Base-by-base conservation (phyloP, 495 filamentous ascomycete species). In the Talaromyces nanjingensis region DNA sequence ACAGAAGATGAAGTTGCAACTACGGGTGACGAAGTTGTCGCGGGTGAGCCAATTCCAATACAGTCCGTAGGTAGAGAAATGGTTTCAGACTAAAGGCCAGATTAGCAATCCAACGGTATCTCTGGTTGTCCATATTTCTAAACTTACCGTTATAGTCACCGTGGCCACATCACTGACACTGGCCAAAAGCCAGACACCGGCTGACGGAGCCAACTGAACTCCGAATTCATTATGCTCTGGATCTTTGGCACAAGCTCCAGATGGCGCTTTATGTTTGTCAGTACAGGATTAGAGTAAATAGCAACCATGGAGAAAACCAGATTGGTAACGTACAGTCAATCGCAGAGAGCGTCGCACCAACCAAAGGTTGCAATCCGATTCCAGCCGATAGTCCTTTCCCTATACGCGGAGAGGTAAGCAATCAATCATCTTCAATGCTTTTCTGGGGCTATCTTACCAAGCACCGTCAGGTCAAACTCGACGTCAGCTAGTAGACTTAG, bases 301-400 rank as follows among this genome's bases (percentile, higher is more conserved):
- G 9, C 14, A 63, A 20, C 0, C 31, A 34, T 22, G 9, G 33
- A 18, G n/a, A 12, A 27, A 31, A 29, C 55, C 27, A 33, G 49
- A 18, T 22, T 37, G 20, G 22, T 24, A 25, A 70, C 70, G 68
- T 65, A 73, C 72, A 67, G 16, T 63, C 68, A 39, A 74, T 69
- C 0, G 68, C 62, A 4, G 65, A 55, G 4, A 74, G 33, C 33
- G 66, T 70, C 6, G 69, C 73, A 2, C 69, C 68, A 25, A 72
- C 49, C 45, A 68, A 71, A 9, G 74, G 74, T 62, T 72, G 67
- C 27, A 79, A 57, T 27, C 74, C 66, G 9, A 79, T 31, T 1
- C 76, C 76, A 20, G 69, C 65, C 52, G 76, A 68, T 37, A 72
- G 71, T 1, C 76, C 76, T 12, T 73, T 67, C 18, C 67, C 72